phyloP scores from a whole-genome alignment of 805 yeast genomes.

The Millerago galiae region DNA sequence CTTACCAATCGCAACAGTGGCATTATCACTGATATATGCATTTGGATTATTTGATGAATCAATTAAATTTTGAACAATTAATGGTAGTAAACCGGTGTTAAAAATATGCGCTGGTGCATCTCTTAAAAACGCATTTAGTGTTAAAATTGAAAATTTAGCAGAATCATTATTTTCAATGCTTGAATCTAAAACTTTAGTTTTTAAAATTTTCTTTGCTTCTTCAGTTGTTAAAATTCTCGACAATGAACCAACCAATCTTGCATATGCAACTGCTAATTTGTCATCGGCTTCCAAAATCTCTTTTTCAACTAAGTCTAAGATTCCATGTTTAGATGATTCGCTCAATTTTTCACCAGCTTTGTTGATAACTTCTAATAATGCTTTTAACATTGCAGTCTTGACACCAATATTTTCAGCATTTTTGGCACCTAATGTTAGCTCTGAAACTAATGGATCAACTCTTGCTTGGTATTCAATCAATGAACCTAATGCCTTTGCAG shows the following conservation, averaged over 20 bases:
- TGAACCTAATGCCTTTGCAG: constrained; percentile 86
- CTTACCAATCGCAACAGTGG: constrained; percentile 78
- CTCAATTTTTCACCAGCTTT: constrained; percentile 76
- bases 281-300: constrained; percentile 53
- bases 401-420: constrained; percentile 62
- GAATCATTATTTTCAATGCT: constrained; percentile 36
- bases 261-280: constrained; percentile 67
- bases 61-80: constrained; percentile 43
- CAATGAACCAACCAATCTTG: constrained; percentile 70
- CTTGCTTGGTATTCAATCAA: constrained; percentile 86
- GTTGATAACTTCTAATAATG: constrained; percentile 72
- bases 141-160: constrained; percentile 58
- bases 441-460: constrained; percentile 87
- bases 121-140: constrained; percentile 73
- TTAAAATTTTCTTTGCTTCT: constrained; percentile 57
- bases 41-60: constrained; percentile 34
- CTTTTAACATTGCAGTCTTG: constrained; percentile 79
- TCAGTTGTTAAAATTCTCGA: constrained; percentile 58
- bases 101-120: constrained; percentile 67
- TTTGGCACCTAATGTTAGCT: constrained; percentile 71
- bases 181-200: constrained; percentile 48
- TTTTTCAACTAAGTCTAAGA: constrained; percentile 68
- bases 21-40: constrained; percentile 64
- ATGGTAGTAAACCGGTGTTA: constrained; percentile 41
- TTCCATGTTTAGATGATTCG: constrained; percentile 61